Conservation (phyloP, 352 stramenopile species). For the Pythium scleroteichum region DNA sequence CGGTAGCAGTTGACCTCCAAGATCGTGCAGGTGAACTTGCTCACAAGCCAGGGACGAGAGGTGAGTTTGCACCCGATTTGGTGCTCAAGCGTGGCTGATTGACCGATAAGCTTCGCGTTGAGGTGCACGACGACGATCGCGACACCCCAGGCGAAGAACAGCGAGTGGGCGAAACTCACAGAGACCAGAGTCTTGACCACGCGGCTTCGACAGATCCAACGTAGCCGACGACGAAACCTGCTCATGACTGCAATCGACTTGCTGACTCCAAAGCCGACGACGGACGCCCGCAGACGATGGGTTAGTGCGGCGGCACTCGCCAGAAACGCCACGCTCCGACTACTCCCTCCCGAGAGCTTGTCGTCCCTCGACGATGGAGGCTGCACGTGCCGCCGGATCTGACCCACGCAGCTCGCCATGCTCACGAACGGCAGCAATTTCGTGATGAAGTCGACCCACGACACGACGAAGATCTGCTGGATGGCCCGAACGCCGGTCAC, state of each 20-base stretch:
- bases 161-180: not conserved
- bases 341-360: not conserved
- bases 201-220: not conserved
- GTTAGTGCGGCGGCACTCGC: too few species aligned
- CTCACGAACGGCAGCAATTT: conserved; percentile 27
- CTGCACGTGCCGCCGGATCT: conserved; percentile 16
- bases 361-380: not conserved
- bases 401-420: conserved; percentile 19
- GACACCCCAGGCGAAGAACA: conserved; percentile 14
- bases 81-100: too few species aligned
- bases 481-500: conserved; percentile 17
- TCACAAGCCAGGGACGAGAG: conserved; percentile 22
- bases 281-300: not conserved
- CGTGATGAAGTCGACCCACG: conserved; percentile 24
- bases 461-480: conserved; percentile 26
- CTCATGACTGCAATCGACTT: not conserved
- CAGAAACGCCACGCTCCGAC: not conserved
- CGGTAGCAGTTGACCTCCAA: conserved; percentile 32
- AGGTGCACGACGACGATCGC: conserved; percentile 13
- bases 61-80: conserved; percentile 23
- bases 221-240: not conserved
- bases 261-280: not conserved
- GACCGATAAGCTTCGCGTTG: not conserved
- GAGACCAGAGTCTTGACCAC: not conserved
- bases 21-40: conserved; percentile 28